Conservation (phyloP, 148 eudicot genomes). For the Chenopodium formosanum region DNA sequence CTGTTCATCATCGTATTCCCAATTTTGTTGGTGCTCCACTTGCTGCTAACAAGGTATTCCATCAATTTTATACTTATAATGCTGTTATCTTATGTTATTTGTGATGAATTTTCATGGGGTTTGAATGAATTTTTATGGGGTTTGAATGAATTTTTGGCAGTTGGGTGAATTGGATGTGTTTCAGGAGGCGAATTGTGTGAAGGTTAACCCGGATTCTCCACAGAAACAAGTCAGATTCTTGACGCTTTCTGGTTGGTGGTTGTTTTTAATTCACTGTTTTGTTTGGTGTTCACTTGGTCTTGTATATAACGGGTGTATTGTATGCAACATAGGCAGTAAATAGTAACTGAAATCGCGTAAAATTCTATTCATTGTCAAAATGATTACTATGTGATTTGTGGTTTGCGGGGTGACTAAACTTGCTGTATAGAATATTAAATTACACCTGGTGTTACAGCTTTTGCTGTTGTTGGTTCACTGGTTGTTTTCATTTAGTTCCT, state of each 20-base stretch:
- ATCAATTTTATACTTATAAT: not conserved
- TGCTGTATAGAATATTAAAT: too few species aligned
- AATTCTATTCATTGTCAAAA: too few species aligned
- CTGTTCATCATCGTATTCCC: constrained; percentile 94
- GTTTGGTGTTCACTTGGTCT: too few species aligned
- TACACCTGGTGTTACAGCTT: too few species aligned
- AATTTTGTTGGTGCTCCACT: constrained; percentile 63
- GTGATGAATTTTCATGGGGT: not conserved
- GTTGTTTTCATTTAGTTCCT: too few species aligned
- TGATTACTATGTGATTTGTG: too few species aligned
- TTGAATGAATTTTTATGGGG: constrained; percentile 1
- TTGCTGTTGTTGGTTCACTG: too few species aligned
- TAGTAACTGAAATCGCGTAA: too few species aligned
- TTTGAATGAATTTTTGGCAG: constrained; percentile 32
- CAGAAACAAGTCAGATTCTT: constrained; percentile 91
- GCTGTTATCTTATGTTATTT: constrained; percentile 1
- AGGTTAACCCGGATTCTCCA: constrained; percentile 95
- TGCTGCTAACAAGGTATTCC: constrained; percentile 61
- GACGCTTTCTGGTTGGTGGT: constrained; percentile 79
- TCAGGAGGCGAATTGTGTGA: constrained; percentile 59
- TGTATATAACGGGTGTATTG: too few species aligned
- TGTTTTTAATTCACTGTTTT: not conserved
- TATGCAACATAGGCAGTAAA: too few species aligned
- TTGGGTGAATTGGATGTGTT: constrained; percentile 77
- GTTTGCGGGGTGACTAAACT: too few species aligned